phyloP scores from a whole-genome alignment of 352 stramenopile genomes.

The Phytophthora sp. region DNA sequence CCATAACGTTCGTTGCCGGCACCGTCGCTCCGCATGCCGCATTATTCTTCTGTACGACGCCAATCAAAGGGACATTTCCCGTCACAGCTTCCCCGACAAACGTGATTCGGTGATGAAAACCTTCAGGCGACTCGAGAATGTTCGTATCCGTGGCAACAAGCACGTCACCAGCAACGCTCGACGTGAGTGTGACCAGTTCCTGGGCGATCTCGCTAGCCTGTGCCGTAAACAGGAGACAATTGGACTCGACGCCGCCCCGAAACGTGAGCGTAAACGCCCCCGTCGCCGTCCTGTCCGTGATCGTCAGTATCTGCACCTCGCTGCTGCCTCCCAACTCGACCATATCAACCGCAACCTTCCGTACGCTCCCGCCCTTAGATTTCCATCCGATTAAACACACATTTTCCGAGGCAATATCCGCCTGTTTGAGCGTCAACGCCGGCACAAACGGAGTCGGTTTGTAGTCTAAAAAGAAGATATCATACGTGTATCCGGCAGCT shows the following conservation, averaged over 20 bases:
- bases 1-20: slow-evolving; percentile 16
- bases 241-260: slow-evolving; percentile 18
- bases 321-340: slow-evolving; percentile 62
- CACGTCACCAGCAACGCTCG: slow-evolving; percentile 48
- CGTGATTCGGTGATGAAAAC: slow-evolving; percentile 68
- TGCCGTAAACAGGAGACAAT: slow-evolving; percentile 49
- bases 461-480: slow-evolving; percentile 79
- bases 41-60: slow-evolving; percentile 10
- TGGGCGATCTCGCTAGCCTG: slow-evolving; percentile 27
- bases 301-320: slow-evolving; percentile 61
- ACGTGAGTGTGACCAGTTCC: slow-evolving; percentile 34
- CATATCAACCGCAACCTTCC: slow-evolving; percentile 50
- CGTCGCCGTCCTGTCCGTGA: slow-evolving; percentile 34
- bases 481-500: slow-evolving; percentile 65
- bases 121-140: slow-evolving; percentile 48
- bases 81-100: slow-evolving; percentile 69
- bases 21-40: slow-evolving; percentile 11
- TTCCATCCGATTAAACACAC: slow-evolving; percentile 25
- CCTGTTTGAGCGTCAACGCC: slow-evolving; percentile 42
- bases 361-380: slow-evolving; percentile 47
- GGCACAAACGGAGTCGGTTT: slow-evolving; percentile 34
- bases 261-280: slow-evolving; percentile 64
- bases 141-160: slow-evolving; percentile 57
- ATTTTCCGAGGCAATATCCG: slow-evolving; percentile 20
- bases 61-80: slow-evolving; percentile 52